Base-by-base conservation (phyloP, 2,329 filamentous ascomycete genomes). In the Fusarium brachygibbosum region DNA sequence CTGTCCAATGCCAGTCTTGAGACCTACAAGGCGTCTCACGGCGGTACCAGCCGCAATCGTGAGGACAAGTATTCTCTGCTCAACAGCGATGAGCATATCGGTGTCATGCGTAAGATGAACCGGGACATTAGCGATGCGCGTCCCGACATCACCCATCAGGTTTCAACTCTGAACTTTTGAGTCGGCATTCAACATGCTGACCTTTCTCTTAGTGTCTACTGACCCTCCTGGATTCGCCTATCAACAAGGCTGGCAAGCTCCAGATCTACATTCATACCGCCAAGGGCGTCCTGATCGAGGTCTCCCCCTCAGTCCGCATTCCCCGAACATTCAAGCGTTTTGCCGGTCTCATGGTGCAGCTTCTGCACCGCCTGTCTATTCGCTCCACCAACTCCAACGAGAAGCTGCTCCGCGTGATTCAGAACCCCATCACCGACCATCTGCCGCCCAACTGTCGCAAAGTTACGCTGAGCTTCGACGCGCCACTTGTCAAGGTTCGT, bases 101-200 rank as follows among this genome's bases (percentile, higher is more conserved):
- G 96, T 68, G 92, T 98, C 71, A 97, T 99, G 94, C 91, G 96
- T 77, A 99, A 98, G 86, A 98, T 98, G 95, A 97, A 97, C 79
- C 88, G 96, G 74, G 96, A 99, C 79, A 98, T 99, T 72, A 98
- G 94, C 79, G 96, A 99, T 82, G 96, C 96, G 64, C 90, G 96
- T 74, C 96, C 96, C 44, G 96, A 99, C 81, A 99, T 99, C 76
- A 97, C 96, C 45, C 96, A 99, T 80, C 96, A 98, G 93, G 95
- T 98, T 84, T 72, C 72, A 71, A 71, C 73, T 73, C 69, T 74
- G 63, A 69, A 66, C 61, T 42, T 55, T 55, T 68, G 40, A 67
- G 72, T 77, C 74, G 75, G 80, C 81, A 83, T 82, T 79, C 80
- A 82, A 82, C 80, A 81, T 82, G 81, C 82, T 83, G 75, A 83